Evolutionary conservation across 73 alveolate genomes (phyloP).

Genomic region (Chromera velia): DNA sequence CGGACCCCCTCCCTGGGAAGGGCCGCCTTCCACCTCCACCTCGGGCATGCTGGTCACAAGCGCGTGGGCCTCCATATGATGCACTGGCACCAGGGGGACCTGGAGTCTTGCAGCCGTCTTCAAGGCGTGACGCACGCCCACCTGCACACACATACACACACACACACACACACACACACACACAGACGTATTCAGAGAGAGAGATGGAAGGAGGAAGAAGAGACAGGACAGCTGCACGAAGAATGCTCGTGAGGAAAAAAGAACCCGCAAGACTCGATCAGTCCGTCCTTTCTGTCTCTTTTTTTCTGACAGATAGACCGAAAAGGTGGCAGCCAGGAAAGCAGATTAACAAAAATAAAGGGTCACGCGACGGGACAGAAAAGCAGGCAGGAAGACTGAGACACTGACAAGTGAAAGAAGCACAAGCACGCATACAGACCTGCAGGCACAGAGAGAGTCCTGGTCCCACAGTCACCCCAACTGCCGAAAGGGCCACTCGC

Average conservation of each 20-base stretch:
- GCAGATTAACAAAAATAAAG: too few relatives aligned
- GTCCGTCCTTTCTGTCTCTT: too few relatives aligned
- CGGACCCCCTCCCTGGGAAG: too few relatives aligned
- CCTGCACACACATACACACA: not conserved
- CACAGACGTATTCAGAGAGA: too few relatives aligned
- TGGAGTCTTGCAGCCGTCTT: slow-evolving; percentile 23
- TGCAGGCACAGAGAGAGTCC: slow-evolving; percentile 33
- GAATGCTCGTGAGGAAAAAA: too few relatives aligned
- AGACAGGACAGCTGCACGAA: too few relatives aligned
- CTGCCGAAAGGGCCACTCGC: not conserved
- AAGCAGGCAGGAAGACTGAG: not conserved
- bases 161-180: not conserved
- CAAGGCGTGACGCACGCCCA: slow-evolving; percentile 33
- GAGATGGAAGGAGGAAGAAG: too few relatives aligned
- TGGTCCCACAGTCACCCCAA: slow-evolving; percentile 40
- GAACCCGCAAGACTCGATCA: too few relatives aligned
- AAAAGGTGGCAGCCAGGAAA: too few relatives aligned
- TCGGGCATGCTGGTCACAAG: not conserved
- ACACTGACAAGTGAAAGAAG: not conserved
- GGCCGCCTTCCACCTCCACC: too few relatives aligned
- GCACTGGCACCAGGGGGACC: slow-evolving; percentile 40
- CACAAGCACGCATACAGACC: not conserved
- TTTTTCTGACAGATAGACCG: too few relatives aligned
- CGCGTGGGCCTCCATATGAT: slow-evolving; percentile 35
- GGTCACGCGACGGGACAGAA: not conserved